Conservation (phyloP, 108 stramenopile species). For the Schizochytrium sp. region DNA sequence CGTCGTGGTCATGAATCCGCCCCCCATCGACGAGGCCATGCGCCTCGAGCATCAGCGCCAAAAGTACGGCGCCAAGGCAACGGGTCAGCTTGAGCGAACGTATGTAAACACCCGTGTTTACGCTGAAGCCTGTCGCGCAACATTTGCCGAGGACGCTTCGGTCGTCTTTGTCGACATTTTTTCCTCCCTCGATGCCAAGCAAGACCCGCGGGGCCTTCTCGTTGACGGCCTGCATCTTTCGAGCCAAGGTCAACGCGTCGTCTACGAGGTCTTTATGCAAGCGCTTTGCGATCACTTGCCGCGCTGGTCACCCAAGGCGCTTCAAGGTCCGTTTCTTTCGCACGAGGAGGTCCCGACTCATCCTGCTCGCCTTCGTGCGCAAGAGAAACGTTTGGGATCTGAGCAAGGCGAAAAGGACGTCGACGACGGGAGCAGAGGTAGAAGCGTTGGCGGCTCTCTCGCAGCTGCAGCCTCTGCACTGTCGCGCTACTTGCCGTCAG, state of each 20-base stretch:
- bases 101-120: neutral
- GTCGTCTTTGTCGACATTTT: neutral
- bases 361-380: too few species aligned
- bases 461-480: too few species aligned
- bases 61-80: neutral
- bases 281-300: neutral
- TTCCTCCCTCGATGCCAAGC: neutral
- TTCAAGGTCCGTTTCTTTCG: too few species aligned
- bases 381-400: too few species aligned
- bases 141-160: neutral
- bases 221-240: neutral
- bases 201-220: neutral
- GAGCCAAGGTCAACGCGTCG: neutral
- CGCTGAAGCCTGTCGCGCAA: neutral
- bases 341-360: too few species aligned
- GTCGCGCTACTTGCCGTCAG: too few species aligned
- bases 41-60: slow-evolving; percentile 3
- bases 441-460: too few species aligned
- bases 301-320: neutral
- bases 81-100: neutral
- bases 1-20: neutral
- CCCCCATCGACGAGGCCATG: neutral
- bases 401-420: too few species aligned
- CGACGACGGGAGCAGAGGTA: too few species aligned
- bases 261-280: neutral